Conservation (phyloP, 2,329 filamentous ascomycete genomes). For the Cercospora janseana region DNA sequence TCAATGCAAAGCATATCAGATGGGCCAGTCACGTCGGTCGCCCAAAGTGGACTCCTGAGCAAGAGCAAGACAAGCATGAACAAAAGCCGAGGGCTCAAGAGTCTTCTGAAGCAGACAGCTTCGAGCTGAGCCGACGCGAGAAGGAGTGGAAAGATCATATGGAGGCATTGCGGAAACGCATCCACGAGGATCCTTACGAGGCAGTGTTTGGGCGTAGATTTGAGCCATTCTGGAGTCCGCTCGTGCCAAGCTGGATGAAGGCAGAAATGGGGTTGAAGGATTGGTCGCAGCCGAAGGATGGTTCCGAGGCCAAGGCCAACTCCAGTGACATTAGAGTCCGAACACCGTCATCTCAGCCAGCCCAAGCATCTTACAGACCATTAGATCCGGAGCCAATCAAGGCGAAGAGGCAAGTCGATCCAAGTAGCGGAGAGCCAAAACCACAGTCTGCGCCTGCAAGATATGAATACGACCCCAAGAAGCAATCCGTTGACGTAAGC, state of each 20-base stretch:
- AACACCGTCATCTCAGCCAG: not conserved
- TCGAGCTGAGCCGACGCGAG: constrained; percentile 33
- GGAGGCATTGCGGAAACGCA: constrained; percentile 35
- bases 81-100: constrained; percentile 19
- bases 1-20: constrained; percentile 33
- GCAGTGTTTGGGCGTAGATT: constrained; percentile 44
- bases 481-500: constrained; percentile 13
- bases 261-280: constrained; percentile 30
- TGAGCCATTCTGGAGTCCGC: constrained; percentile 37
- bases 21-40: constrained; percentile 32
- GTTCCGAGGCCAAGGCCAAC: constrained; percentile 13
- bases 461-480: constrained; percentile 27
- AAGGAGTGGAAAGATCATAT: constrained; percentile 38
- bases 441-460: constrained; percentile 5
- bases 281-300: constrained; percentile 20
- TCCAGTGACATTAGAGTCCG: constrained; percentile 6
- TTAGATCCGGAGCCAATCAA: constrained; percentile 12
- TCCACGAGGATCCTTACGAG: constrained; percentile 45
- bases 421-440: not conserved
- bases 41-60: constrained; percentile 22
- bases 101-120: constrained; percentile 21
- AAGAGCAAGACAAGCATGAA: constrained; percentile 22
- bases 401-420: constrained; percentile 15
- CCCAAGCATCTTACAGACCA: constrained; percentile 11
- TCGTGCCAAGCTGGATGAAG: constrained; percentile 35